Conservation (phyloP, 2,329 filamentous ascomycete genomes). For the Incumbomyces lentus region DNA sequence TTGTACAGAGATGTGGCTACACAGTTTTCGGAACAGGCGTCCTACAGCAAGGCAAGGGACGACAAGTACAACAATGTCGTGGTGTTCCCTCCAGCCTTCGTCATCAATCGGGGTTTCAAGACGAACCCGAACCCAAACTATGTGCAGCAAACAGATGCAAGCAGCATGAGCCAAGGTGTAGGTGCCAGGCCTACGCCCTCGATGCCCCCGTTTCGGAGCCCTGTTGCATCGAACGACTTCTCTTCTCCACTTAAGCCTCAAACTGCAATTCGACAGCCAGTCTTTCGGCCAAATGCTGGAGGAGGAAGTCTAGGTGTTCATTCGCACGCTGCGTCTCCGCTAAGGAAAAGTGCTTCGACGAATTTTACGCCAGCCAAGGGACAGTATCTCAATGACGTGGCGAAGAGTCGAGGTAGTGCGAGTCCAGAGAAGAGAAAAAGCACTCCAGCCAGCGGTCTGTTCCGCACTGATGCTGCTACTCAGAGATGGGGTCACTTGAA, state of each 20-base stretch:
- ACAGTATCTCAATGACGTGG: constrained; percentile 29
- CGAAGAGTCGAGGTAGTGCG: constrained; percentile 28
- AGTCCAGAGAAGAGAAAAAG: constrained; percentile 32
- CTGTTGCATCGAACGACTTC: constrained; percentile 38
- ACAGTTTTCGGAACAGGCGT: constrained; percentile 51
- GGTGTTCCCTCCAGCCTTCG: constrained; percentile 50
- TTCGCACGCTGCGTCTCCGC: constrained; percentile 67
- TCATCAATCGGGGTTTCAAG: constrained; percentile 65
- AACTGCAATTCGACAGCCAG: constrained; percentile 44
- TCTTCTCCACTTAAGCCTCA: constrained; percentile 34
- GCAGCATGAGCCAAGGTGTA: constrained; percentile 34
- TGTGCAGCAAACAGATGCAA: constrained; percentile 56
- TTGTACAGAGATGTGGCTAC: constrained; percentile 68
- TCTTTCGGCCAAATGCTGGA: constrained; percentile 37
- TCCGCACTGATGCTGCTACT: constrained; percentile 24
- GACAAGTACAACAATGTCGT: constrained; percentile 46
- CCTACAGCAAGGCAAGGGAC: constrained; percentile 29
- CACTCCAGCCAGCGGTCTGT: constrained; percentile 25
- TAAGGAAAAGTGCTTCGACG: constrained; percentile 65
- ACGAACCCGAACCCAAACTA: constrained; percentile 80
- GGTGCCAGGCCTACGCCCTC: constrained; percentile 26
- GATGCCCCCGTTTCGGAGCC: constrained; percentile 33
- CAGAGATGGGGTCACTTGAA: constrained; percentile 27
- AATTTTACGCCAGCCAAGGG: constrained; percentile 32
- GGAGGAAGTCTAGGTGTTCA: constrained; percentile 74